A percentile compares a stretch with the other conserved stretches of the same genome.
These are phyloP conservation scores for Herpetospermum pedunculosum DNA, from an alignment of 306 rosid species.

Conservation along the genomic window DNA sequence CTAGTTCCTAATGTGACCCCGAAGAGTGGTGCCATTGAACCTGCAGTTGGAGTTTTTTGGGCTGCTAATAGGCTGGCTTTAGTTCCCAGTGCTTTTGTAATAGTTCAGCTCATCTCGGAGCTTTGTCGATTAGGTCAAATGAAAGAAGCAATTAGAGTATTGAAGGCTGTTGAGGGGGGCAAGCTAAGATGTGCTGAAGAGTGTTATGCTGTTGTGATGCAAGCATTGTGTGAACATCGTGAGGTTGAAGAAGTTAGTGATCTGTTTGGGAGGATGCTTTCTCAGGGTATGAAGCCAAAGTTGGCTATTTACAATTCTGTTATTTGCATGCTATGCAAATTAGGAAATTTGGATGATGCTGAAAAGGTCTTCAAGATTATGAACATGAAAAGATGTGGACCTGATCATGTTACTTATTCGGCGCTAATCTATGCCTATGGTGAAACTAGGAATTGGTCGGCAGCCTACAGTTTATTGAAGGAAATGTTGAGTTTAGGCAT, in stretches of 20 bases:
- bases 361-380: slow-evolving; percentile 40
- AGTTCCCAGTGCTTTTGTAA: slow-evolving; percentile 53
- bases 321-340: slow-evolving; percentile 49
- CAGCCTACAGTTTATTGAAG: slow-evolving; percentile 31
- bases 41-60: slow-evolving; percentile 47
- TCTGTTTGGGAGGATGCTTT: slow-evolving; percentile 48
- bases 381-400: slow-evolving; percentile 50
- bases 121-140: slow-evolving; percentile 47
- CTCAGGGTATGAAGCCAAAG: slow-evolving; percentile 39
- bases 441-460: slow-evolving; percentile 39
- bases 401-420: slow-evolving; percentile 46
- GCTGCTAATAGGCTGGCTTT: slow-evolving; percentile 30
- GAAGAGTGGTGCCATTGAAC: slow-evolving; percentile 38
- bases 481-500: slow-evolving; percentile 52
- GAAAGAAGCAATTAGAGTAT: slow-evolving; percentile 36
- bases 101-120: slow-evolving; percentile 36
- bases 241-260: slow-evolving; percentile 28
- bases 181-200: slow-evolving; percentile 37
- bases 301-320: slow-evolving; percentile 43
- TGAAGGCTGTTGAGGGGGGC: slow-evolving; percentile 40
- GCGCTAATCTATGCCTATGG: slow-evolving; percentile 49
- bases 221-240: slow-evolving; percentile 35
- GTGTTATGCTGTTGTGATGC: slow-evolving; percentile 40
- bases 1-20: slow-evolving; percentile 50
- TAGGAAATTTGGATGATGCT: slow-evolving; percentile 44